Evolutionary conservation across 2,329 filamentous ascomycete genomes (phyloP).

Genomic region (Colletotrichum cereale): DNA sequence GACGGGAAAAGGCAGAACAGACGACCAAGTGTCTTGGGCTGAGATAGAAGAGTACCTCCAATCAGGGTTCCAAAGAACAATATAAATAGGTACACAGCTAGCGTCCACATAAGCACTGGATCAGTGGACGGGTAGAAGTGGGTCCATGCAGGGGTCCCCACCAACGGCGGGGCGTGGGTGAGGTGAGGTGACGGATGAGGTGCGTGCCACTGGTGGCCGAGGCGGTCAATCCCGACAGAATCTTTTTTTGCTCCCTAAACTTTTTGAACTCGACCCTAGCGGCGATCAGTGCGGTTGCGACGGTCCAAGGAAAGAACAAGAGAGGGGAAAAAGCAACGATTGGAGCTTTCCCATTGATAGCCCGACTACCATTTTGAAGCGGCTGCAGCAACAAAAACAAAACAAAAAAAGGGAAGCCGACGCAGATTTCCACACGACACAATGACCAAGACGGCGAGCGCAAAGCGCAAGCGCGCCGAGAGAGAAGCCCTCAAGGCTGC

Average conservation of each 20-base stretch:
- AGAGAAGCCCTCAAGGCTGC: slow-evolving; percentile 40
- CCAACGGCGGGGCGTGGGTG: slow-evolving; percentile 28
- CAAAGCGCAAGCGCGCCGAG: slow-evolving; percentile 43
- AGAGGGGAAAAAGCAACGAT: neutral
- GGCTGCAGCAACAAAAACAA: neutral
- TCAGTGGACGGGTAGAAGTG: slow-evolving; percentile 36
- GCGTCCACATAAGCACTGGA: slow-evolving; percentile 3
- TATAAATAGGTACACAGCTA: neutral
- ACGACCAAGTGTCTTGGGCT: neutral
- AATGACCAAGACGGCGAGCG: slow-evolving; percentile 42
- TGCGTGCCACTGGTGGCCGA: neutral
- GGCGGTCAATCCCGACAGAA: slow-evolving; percentile 39
- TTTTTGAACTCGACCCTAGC: slow-evolving; percentile 31
- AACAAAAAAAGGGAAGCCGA: neutral
- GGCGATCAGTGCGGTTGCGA: slow-evolving; percentile 15
- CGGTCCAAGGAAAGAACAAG: neutral
- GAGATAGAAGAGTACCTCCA: slow-evolving; percentile 6
- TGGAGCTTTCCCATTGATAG: neutral
- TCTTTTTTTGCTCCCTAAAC: slow-evolving; percentile 27
- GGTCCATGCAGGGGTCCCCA: slow-evolving; percentile 15
- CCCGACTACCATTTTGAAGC: neutral
- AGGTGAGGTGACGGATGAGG: slow-evolving; percentile 15
- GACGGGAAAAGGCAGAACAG: slow-evolving; percentile 11
- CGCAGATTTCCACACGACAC: neutral
- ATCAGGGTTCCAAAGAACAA: rapidly evolving